These are phyloP conservation scores for Zychaea mexicana DNA, from an alignment of 371 early-diverging fungal genomes.

Conservation along the genomic window DNA sequence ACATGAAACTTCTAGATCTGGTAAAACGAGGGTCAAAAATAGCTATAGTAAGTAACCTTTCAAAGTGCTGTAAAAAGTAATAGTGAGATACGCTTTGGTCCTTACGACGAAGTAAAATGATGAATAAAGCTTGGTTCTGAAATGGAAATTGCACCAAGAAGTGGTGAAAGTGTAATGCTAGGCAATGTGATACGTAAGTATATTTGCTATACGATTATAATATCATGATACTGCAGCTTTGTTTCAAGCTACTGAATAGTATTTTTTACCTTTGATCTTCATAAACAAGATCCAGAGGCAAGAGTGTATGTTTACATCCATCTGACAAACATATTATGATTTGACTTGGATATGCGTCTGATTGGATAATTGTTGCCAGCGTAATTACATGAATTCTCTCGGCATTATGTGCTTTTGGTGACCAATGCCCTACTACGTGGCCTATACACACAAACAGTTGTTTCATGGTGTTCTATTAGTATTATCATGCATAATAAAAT, in stretches of 20 bases:
- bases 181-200: too few species aligned
- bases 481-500: too few species aligned
- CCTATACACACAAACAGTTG: too few species aligned
- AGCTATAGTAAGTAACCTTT: too few species aligned
- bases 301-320: neutral
- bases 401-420: neutral
- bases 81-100: neutral
- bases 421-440: neutral
- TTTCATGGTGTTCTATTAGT: too few species aligned
- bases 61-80: neutral
- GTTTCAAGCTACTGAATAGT: neutral
- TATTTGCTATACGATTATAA: too few species aligned
- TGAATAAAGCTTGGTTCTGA: slow-evolving; percentile 6
- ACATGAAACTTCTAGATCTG: too few species aligned
- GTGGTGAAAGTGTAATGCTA: neutral
- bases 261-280: neutral
- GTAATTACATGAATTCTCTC: neutral
- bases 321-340: neutral
- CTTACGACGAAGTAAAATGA: neutral
- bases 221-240: too few species aligned
- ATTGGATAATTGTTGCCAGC: neutral
- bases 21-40: too few species aligned
- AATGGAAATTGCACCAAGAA: neutral
- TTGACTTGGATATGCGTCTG: neutral
- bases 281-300: neutral